Evolutionary conservation across 768 basidiomycete genomes (phyloP), one percentile per base, ranked within the genome.

Genomic region (Tephrocybe rancida): DNA sequence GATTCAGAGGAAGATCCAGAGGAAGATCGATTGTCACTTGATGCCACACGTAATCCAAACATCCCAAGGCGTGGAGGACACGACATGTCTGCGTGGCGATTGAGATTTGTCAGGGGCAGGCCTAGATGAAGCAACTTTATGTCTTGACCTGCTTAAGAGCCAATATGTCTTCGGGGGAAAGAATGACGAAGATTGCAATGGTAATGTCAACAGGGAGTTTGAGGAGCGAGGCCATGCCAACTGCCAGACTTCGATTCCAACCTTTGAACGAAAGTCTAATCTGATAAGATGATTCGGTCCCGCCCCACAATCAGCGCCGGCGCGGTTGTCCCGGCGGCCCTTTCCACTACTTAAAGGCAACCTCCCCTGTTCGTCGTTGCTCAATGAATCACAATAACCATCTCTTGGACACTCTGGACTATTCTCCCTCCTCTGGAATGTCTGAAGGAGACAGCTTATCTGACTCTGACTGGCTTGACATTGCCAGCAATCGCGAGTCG

Each of bases 381-480:
- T 52, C 63, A 61, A 71, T 73, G 70, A 68, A 67, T 63, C 69
- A 63, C 48, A 61, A 50, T 56, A 52, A 57, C 55, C 63, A 70
- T 48, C 49, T 61, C 41, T 55, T 60, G 54, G 68, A 71, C 60
- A 50, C 64, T 29, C 50, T 67, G 60, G 67, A 76, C 57, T 67
- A 65, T 55, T 65, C 69, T 59, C 72, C 71, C 55, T 71, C 72
- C 58, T 73, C 75, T 50, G 65, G 64, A 57, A 74, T 82, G 68
- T 82, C 86, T 61, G 88, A 90, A 66, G 65, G 78, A 59, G 88
- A 87, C 66, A 81, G 69, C 56, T 68, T 83, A 57, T 91, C 88
- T 34, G 90, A 92, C 73, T 89, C 87, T 26, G 90, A 92, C 69
- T 92, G 90, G 90, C 85, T 89, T 63, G 89, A 91, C 63, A 79